These are phyloP conservation scores for Parmelia sp. DNA, from an alignment of 495 filamentous ascomycete genomes.

Conservation along the genomic window DNA sequence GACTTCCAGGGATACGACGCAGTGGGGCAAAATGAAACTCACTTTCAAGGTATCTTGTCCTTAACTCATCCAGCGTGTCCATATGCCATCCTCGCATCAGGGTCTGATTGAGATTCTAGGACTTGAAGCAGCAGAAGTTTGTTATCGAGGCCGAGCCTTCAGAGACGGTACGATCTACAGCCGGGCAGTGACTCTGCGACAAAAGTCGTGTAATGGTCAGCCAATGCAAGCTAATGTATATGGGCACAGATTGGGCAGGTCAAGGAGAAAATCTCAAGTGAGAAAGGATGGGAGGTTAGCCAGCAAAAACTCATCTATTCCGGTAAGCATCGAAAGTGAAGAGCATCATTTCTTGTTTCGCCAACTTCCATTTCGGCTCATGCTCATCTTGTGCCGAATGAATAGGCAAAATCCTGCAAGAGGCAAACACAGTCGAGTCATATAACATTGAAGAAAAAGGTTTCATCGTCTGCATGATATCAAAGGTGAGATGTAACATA, in stretches of 20 bases:
- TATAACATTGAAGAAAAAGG: slow-evolving; percentile 99
- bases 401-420: slow-evolving; percentile 92
- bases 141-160: slow-evolving; percentile 86
- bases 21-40: slow-evolving; percentile 62
- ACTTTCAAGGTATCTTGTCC: slow-evolving; percentile 64
- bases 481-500: slow-evolving; percentile 59
- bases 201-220: slow-evolving; percentile 14
- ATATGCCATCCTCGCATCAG: background rate
- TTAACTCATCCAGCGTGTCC: background rate
- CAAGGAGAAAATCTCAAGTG: slow-evolving; percentile 80
- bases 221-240: slow-evolving; percentile 35
- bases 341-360: background rate
- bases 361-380: background rate
- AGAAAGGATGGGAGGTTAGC: slow-evolving; percentile 87
- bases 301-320: slow-evolving; percentile 95
- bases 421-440: slow-evolving; percentile 89
- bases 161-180: slow-evolving; percentile 64
- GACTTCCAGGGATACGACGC: background rate
- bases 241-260: slow-evolving; percentile 66
- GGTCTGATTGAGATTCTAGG: slow-evolving; percentile 42
- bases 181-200: background rate
- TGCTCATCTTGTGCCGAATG: slow-evolving; percentile 15
- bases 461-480: slow-evolving; percentile 94
- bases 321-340: slow-evolving; percentile 49
- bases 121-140: slow-evolving; percentile 98